phyloP scores from a whole-genome alignment of 2,329 filamentous ascomycete genomes.

The Alternaria triticimaculans region DNA sequence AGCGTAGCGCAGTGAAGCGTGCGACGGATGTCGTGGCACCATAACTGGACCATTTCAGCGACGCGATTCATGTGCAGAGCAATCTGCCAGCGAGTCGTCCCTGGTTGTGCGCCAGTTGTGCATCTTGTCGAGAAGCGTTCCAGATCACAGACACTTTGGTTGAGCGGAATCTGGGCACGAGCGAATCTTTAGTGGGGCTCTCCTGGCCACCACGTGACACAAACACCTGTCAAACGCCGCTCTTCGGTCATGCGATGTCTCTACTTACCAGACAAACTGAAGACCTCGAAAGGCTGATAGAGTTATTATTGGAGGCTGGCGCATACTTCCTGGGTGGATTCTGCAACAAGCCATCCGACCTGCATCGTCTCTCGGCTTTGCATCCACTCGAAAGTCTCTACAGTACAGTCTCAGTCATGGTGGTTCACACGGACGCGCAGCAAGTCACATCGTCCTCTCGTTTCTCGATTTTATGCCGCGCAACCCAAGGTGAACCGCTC shows the following conservation, averaged over 20 bases:
- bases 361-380: background rate
- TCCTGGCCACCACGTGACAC: background rate
- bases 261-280: background rate
- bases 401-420: background rate
- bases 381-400: background rate
- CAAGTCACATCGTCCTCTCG: background rate
- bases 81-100: conserved; percentile 1
- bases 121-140: background rate
- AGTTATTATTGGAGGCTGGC: background rate
- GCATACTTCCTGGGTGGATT: background rate
- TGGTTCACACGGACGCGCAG: background rate
- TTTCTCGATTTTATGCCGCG: background rate
- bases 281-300: background rate
- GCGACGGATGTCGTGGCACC: conserved; percentile 16
- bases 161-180: background rate
- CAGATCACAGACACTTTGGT: background rate
- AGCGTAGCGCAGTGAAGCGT: conserved; percentile 14
- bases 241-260: background rate
- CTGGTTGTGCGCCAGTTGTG: background rate
- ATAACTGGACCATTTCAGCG: conserved; percentile 1
- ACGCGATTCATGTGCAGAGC: conserved; percentile 3
- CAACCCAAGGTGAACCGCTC: background rate
- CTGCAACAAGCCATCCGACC: background rate
- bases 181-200: background rate
- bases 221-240: background rate